phyloP scores from a whole-genome alignment of 2,329 filamentous ascomycete species.

The Knoxdaviesia capensis region DNA sequence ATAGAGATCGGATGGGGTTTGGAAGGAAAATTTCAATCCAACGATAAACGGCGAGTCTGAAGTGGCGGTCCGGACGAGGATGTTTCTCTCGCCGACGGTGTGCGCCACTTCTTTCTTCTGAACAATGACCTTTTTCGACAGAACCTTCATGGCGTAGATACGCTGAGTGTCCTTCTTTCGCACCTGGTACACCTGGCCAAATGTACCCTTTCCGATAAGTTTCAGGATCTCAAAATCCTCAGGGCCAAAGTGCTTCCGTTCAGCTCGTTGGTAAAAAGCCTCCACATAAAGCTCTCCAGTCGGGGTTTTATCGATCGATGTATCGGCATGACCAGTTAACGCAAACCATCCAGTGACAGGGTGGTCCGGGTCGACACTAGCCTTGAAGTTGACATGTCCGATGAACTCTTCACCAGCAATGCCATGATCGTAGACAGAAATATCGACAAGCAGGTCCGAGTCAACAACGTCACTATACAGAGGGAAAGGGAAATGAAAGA shows the following conservation, averaged over 20 bases:
- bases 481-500: not conserved
- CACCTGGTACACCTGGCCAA: constrained; percentile 96
- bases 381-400: constrained; percentile 70
- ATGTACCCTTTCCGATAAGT: constrained; percentile 93
- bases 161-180: constrained; percentile 89
- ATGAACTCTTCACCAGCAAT: constrained; percentile 74
- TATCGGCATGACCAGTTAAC: constrained; percentile 56
- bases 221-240: constrained; percentile 93
- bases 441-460: constrained; percentile 71
- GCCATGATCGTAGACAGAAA: constrained; percentile 78
- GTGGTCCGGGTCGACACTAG: constrained; percentile 42
- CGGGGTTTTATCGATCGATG: constrained; percentile 46
- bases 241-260: constrained; percentile 81
- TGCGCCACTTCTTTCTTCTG: constrained; percentile 99
- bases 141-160: constrained; percentile 98
- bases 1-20: constrained; percentile 89
- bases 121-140: constrained; percentile 98
- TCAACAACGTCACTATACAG: constrained; percentile 67
- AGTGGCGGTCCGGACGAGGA: constrained; percentile 86
- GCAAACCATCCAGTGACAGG: constrained; percentile 72
- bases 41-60: constrained; percentile 96
- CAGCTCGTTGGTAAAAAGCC: constrained; percentile 66
- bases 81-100: constrained; percentile 91
- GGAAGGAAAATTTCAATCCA: constrained; percentile 94
- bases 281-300: constrained; percentile 83